Conservation (phyloP, 257 asterid species). For the Solanum infundibuliforme region DNA sequence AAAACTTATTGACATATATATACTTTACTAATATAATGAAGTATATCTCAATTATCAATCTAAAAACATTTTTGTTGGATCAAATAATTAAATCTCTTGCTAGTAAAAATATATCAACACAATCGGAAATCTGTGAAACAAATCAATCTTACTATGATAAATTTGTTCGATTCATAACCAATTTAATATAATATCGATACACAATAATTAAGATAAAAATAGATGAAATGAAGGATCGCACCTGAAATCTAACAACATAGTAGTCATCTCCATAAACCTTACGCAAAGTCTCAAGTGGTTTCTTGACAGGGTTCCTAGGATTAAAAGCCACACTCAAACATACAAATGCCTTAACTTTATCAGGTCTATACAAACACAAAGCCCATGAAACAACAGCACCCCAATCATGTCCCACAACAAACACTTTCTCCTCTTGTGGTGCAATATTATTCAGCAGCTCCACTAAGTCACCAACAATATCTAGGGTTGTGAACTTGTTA, state of each 20-base stretch:
- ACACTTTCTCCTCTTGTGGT: conserved; percentile 38
- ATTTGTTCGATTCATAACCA: too few relatives aligned
- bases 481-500: conserved; percentile 41
- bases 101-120: not conserved
- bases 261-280: conserved; percentile 58
- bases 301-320: conserved; percentile 37
- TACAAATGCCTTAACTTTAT: conserved; percentile 58
- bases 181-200: not conserved
- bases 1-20: too few relatives aligned
- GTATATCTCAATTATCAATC: not conserved
- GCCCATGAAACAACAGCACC: conserved; percentile 73
- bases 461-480: conserved; percentile 56
- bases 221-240: not conserved
- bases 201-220: not conserved
- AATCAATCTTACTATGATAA: too few relatives aligned
- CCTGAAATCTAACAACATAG: conserved; percentile 71
- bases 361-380: conserved; percentile 59
- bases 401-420: conserved; percentile 84
- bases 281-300: conserved; percentile 36
- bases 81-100: not conserved
- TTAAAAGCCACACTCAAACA: conserved; percentile 52
- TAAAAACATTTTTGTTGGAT: not conserved
- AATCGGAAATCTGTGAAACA: not conserved
- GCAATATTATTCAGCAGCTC: conserved; percentile 33
- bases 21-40: not conserved